Evolutionary conservation across 2,329 filamentous ascomycete genomes (phyloP).

Genomic region (Colletotrichum scovillei): DNA sequence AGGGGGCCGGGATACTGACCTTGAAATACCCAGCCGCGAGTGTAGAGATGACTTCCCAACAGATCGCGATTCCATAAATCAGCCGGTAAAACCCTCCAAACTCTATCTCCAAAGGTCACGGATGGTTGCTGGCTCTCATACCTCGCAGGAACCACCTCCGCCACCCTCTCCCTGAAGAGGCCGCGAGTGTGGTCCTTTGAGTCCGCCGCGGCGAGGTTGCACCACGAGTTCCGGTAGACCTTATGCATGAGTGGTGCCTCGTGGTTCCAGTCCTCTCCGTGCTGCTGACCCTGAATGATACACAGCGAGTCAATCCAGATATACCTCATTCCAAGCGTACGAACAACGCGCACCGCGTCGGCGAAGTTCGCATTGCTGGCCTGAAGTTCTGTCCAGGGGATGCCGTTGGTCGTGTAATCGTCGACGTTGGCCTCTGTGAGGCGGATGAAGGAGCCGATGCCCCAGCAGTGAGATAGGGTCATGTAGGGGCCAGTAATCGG

Average conservation of each 20-base stretch:
- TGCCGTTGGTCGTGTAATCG: slow-evolving; percentile 3
- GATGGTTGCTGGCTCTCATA: not conserved
- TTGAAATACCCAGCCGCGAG: slow-evolving; percentile 30
- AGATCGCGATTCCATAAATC: slow-evolving; percentile 19
- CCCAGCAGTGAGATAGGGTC: slow-evolving; percentile 41
- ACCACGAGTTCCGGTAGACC: slow-evolving; percentile 32
- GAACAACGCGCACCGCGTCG: slow-evolving; percentile 36
- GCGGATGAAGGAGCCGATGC: not conserved
- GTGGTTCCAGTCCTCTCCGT: slow-evolving; percentile 33
- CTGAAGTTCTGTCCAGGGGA: not conserved
- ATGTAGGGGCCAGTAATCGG: slow-evolving; percentile 11
- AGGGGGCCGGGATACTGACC: not conserved
- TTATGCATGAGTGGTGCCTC: slow-evolving; percentile 34
- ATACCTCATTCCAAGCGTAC: slow-evolving; percentile 35
- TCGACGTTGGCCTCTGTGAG: slow-evolving; percentile 14
- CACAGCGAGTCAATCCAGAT: slow-evolving; percentile 44
- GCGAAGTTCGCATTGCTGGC: slow-evolving; percentile 34
- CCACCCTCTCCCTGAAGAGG: slow-evolving; percentile 10
- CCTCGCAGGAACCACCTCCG: not conserved
- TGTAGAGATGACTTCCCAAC: slow-evolving; percentile 8
- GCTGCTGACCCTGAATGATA: slow-evolving; percentile 38
- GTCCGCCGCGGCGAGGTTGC: slow-evolving; percentile 36
- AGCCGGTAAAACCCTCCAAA: not conserved
- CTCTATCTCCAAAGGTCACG: not conserved
- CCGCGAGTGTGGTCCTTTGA: slow-evolving; percentile 22